Base-by-base conservation (phyloP, 2,329 filamentous ascomycete genomes). In the Lecanicillium sp. region DNA sequence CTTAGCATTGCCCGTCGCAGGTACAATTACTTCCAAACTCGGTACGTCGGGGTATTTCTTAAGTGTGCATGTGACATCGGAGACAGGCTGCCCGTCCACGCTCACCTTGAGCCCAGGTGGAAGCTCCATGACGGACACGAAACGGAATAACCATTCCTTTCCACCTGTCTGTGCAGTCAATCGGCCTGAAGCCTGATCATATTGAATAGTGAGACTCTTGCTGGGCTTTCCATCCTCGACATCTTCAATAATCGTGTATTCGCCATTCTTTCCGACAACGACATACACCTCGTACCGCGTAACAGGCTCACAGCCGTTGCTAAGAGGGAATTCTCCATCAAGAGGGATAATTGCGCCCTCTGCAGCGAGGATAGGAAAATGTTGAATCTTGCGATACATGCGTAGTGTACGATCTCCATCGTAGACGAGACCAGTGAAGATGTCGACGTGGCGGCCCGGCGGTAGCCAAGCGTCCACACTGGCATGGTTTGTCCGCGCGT, bases 321-420 rank as follows among this genome's bases (percentile, higher is more conserved):
- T 46, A 2, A 65, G 63, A 1, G 53, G 55, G 28, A 48, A 45
- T 5, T 58, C 56, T 7, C 50, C 59, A 40, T 77, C 72, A 2
- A 76, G 51, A 0, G 72, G 68, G 12, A 78, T 56, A 41, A 78
- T 74, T n/a, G 71, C 58, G 1, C 74, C 74, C 49, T 75, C 69
- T 3, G 53, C 53, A 3, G 69, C 66, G 14, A 79, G 56, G 0
- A 74, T 68, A 0, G 74, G 74, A 28, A 66, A 64, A 28, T 62
- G 50, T 5, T 60, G 41, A 0, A 78, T 53, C 0, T 55, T 47
- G 6, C 74, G 63, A 48, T 70, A 65, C 18, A 77, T 46, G 27
- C 55, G 58, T 8, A 77, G 46, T 40, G 66, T 59, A 12, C 71
- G 61, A 40, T 67, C 63, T 8, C 69, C 70, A 43, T 72, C 66